Percentiles rank a stretch among this genome's conserved stretches.
phyloP scores from a whole-genome alignment of 352 stramenopile genomes.

The Plasmopara muralis region DNA sequence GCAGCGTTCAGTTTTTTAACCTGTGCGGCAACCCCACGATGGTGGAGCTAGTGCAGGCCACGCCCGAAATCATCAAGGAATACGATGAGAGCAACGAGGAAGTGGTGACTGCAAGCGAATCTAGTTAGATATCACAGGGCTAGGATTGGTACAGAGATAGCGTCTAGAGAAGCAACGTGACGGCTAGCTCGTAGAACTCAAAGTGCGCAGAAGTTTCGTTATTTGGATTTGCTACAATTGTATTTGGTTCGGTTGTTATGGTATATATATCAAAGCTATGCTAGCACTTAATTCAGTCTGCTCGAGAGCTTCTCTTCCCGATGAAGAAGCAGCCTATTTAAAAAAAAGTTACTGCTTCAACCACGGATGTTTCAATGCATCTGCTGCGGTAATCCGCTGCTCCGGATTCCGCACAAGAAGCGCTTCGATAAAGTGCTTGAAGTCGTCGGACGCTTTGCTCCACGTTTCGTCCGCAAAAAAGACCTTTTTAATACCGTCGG shows the following conservation, averaged over 20 bases:
- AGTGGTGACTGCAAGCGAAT: no score
- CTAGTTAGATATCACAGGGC: no score
- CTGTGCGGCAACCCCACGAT: slow-evolving; percentile 71
- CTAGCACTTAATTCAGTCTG: no score
- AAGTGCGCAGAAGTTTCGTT: no score
- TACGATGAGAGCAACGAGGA: slow-evolving; percentile 4
- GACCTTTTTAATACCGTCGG: slow-evolving; percentile 60
- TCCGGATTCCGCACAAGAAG: slow-evolving; percentile 74
- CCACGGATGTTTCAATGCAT: slow-evolving; percentile 73
- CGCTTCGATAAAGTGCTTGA: slow-evolving; percentile 66
- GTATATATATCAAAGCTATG: no score
- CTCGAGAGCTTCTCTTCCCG: no score
- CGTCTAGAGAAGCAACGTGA: no score
- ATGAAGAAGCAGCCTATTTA: no score
- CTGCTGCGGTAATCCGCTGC: slow-evolving; percentile 54
- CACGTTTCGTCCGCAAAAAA: slow-evolving; percentile 73
- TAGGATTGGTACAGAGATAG: no score
- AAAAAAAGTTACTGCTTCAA: slow-evolving; percentile 28
- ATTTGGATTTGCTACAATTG: no score
- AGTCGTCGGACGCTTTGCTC: slow-evolving; percentile 44
- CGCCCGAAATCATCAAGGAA: slow-evolving; percentile 68
- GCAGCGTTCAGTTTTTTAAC: slow-evolving; percentile 76
- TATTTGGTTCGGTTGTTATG: no score
- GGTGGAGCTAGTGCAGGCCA: slow-evolving; percentile 79
- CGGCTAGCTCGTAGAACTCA: no score